Base-by-base conservation (phyloP, 768 basidiomycete species). In the Amylocystis lapponica region DNA sequence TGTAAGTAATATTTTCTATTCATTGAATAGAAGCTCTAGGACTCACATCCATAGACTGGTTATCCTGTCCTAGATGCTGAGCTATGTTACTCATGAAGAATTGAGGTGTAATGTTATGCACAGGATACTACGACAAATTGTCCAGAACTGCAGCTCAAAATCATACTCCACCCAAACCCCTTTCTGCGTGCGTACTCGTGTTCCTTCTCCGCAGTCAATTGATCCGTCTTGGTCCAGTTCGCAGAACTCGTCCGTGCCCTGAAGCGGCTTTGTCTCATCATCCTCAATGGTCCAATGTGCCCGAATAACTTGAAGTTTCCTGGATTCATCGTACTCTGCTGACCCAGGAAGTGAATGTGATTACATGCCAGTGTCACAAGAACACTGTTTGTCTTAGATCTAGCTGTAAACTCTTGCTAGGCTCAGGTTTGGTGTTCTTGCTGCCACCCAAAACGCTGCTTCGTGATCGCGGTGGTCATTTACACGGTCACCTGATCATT, bases 221-320 rank as follows among this genome's bases (percentile, higher is more conserved):
- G 73, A 66, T 97, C 95, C n/a, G 83, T 66, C n/a, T 90, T 90
- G 5, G 81, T 76, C 95, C 95, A 98, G 60, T 96, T 96, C 26
- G 95, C 95, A 10, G 90, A 94, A 56, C 91, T 94, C 8, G 90
- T 89, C 36, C 95, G 74, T 6, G 88, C 84, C 45, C 94, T 73
- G 71, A 96, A 96, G 38, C 84, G 76, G 51, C 82, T 86, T 14
- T 80, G 82, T 49, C 81, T 72, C 21, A 69, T 74, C 92, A 98
- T 96, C 49, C 70, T 74, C 42, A 97, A 66, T 4, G 88, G 87
- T 45, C 78, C 76, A 53, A 99, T 85, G 7, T 80, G 78, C 9
- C 95, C 95, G 54, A 99, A 99, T n/a, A n/a, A n/a, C n/a, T n/a
- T n/a, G 41, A 98, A 82, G 47, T 90, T 83, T 60, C 89, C 88